Evolutionary conservation across 441 rosid species (phyloP).

Genomic region (California macrophylla): DNA sequence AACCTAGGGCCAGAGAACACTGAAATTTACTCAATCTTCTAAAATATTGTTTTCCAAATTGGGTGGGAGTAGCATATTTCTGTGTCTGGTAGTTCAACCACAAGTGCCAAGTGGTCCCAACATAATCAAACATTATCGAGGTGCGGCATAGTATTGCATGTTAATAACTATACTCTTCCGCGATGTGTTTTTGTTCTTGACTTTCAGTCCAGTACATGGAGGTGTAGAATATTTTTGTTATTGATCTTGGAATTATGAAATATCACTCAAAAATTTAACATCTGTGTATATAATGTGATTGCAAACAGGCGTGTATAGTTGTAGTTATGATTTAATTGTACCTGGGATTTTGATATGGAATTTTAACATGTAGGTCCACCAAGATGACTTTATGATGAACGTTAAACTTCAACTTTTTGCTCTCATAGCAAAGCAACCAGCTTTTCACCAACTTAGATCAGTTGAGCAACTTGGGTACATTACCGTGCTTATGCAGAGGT

Average conservation of each 20-base stretch:
- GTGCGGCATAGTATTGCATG: neutral
- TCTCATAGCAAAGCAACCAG: conserved; percentile 64
- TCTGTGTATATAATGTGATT: neutral
- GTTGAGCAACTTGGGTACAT: conserved; percentile 92
- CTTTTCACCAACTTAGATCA: conserved; percentile 88
- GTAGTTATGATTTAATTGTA: neutral
- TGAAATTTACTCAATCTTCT: neutral
- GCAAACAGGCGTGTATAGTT: neutral
- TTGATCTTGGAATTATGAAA: neutral
- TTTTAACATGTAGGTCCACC: conserved; percentile 38
- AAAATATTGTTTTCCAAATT: neutral
- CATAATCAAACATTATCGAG: neutral
- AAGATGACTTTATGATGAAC: conserved; percentile 60
- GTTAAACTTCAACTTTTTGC: conserved; percentile 69
- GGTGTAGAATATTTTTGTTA: neutral
- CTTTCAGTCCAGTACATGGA: neutral
- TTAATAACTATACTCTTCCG: neutral
- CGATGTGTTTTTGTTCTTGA: neutral
- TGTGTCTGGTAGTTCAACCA: neutral
- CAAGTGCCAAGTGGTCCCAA: neutral
- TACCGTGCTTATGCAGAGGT: conserved; percentile 63
- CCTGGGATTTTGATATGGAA: neutral
- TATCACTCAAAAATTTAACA: neutral
- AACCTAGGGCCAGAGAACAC: neutral
- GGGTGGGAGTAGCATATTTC: neutral